Base-by-base conservation (phyloP, 768 basidiomycete genomes). In the Rhodotorula kratochvilovae region DNA sequence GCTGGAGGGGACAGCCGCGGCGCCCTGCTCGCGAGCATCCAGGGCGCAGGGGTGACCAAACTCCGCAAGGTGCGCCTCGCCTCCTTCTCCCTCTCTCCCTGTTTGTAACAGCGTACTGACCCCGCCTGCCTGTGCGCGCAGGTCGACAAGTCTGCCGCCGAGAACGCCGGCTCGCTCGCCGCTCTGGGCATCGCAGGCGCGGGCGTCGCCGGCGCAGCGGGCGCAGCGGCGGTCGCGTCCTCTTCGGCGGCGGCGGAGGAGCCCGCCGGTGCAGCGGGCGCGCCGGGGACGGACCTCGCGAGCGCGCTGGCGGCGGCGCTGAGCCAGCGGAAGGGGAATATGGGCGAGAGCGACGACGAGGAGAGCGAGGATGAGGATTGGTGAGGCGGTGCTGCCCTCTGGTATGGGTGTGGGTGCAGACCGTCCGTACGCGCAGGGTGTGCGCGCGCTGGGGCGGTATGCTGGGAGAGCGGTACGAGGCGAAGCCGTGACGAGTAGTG, bases 221-320 rank as follows among this genome's bases (percentile, higher is more conserved):
- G 59, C 3, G 74, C 59, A 3, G 75, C 33, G 1, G 73, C 42
- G 11, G 59, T 21, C 29, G 59, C 65, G 1, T 57, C 19, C 42
- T 25, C 46, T 1, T 31, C 55, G 0, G 63, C 66, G 4, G 69
- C 39, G 17, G 76, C 57, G 27, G 73, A 54, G 39, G 77, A 57
- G 29, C 76, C 42, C 42, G 83, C 78, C 7, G 65, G 36, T 23
- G 56, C 15, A 21, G 12, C 21, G 55, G 21, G 21, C 19, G 56
- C 19, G 87, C 83, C 21, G 90, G 88, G 19, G 88, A 85, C n/a
- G 0, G 88, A 93, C 80, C 79, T 96, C 70, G 92, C 92, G 0
- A 84, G 87, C 7, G 90, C 91, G 17, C 81, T 96, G 60, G 93
- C 92, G 13, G 89, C 87, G 61, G 92, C 92, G 4, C 80, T 97